Base-by-base conservation (phyloP, 345 rosid genomes). In the Citrus sinensis region DNA sequence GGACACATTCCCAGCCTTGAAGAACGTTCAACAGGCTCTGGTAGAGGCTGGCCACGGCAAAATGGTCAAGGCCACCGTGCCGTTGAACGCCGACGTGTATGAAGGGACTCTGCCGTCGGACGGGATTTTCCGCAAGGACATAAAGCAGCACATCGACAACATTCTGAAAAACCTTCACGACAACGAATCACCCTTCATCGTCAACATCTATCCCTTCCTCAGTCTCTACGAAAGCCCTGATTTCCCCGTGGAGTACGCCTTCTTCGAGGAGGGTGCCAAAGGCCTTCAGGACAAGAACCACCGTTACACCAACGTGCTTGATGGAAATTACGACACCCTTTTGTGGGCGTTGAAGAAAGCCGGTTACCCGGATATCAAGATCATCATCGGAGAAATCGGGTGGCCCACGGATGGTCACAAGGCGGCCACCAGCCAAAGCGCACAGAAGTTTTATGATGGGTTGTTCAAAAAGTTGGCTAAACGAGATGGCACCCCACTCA, bases 171-270 rank as follows among this genome's bases (percentile, higher is more conserved):
- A 56, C 76, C 90, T 88, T 40, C 25, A 80, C 3, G 80, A 90
- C 1, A 82, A 93, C 37, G 70, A 80, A 0, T 73, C 89, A 5
- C 97, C 98, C 13, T 94, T 97, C 62, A 40, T 93, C 0, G 98
- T 97, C 69, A 97, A 97, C 88, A 91, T 94, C 61, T 96, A 96
- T 59, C 99, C 95, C 20, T 96, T 90, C 81, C 90, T 94, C 58
- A 91, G 97, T 78, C 91, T 97, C 42, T 85, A 89, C 82, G 84
- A 80, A 29, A 90, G 82, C 82, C 42, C 78, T 1, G 78, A 84
- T 30, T 97, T 97, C 84, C 99, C 97, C 0, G 13, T 81, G 0
- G 90, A 87, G 0, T 97, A 71, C 25, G 97, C 99, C 2, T 94
- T 90, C 80, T 88, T 88, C 7, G 91, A 85, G 11, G 81, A 80